A percentile compares a stretch with the other conserved stretches of the same genome.
Evolutionary conservation across 2,329 filamentous ascomycete species (phyloP).

Genomic region (Penicillium glabrum): DNA sequence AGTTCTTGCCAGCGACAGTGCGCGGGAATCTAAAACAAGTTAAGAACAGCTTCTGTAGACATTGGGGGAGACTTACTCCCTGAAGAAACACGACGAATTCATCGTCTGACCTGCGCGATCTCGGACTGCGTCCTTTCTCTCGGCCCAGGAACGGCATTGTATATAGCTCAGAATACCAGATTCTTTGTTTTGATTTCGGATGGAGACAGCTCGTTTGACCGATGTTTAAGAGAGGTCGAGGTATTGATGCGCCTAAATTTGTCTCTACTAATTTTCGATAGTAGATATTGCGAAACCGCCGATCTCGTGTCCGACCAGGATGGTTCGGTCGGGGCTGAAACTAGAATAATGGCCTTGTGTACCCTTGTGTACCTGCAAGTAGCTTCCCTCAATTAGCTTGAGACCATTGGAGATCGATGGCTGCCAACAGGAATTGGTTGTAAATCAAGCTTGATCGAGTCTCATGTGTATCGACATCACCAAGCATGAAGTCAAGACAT

Average conservation of each 20-base stretch:
- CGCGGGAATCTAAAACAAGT: conserved; percentile 36
- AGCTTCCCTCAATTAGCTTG: conserved; percentile 1
- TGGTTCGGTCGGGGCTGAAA: not conserved
- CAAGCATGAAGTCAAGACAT: conserved; percentile 1
- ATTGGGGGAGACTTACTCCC: conserved; percentile 32
- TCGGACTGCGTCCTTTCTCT: conserved; percentile 32
- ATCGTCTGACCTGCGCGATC: conserved; percentile 37
- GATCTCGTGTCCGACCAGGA: not conserved
- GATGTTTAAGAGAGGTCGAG: not conserved
- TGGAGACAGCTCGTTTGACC: not conserved
- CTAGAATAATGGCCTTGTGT: not conserved
- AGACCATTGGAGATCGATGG: not conserved
- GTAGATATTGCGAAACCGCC: not conserved
- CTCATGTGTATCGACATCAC: not conserved
- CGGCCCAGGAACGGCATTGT: conserved; percentile 34
- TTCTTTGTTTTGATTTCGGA: not conserved
- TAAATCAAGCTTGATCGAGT: not conserved
- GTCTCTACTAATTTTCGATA: not conserved
- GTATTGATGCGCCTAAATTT: not conserved
- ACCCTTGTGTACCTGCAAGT: not conserved
- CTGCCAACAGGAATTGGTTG: not conserved
- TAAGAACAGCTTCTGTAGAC: not conserved
- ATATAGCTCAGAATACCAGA: not conserved
- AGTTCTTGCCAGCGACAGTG: conserved; percentile 48
- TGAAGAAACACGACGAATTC: conserved; percentile 48